Base-by-base conservation (phyloP, 2,329 filamentous ascomycete species). In the Macroventuria anomochaeta region DNA sequence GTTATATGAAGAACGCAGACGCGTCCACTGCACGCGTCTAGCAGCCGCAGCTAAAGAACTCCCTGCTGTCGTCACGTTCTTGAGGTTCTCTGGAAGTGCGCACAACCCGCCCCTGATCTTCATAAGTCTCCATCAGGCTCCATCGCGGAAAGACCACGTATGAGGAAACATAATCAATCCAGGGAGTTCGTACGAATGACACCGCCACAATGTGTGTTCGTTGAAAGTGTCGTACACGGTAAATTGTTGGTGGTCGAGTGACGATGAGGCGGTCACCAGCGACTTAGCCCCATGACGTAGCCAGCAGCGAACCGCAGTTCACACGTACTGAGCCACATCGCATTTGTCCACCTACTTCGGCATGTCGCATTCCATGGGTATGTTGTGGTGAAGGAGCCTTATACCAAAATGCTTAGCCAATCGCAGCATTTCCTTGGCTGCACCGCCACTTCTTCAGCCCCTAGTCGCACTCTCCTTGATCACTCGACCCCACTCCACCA, bases 391-490 rank as follows among this genome's bases (percentile, higher is more conserved):
- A 31, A 23, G 13, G n/a, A 12, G 20, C 7, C 21, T 12, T 21
- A 13, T 7, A 3, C 17, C 34, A 28, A 23, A 7, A 13, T 26
- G 4, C 4, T 1, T 8, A 11, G 20, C 44, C 29, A 54, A 54
- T 49, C 39, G 15, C 34, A 44, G 38, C 20, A 13, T 6, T 25
- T n/a, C 28, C 31, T 47, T 17, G 32, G 28, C 8, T 23, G 44
- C 51, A 49, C 44, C 39, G 51, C 51, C 51, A 54, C 43, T 28
- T 3, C 17, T 33, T 37, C 43, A 46, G 49, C 43, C 50, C 32
- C 48, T 44, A 36, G 44, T 49, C 28, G 44, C 33, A 29, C 38
- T 44, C 36, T 41, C 42, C 41, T 15, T n/a, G 20, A 43, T 36
- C 39, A 42, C 20, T 28, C 13, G 33, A 43, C 50, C 25, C 43